Evolutionary conservation across 2,329 filamentous ascomycete genomes (phyloP).

Genomic region (Sporothrix brunneoviolacea): DNA sequence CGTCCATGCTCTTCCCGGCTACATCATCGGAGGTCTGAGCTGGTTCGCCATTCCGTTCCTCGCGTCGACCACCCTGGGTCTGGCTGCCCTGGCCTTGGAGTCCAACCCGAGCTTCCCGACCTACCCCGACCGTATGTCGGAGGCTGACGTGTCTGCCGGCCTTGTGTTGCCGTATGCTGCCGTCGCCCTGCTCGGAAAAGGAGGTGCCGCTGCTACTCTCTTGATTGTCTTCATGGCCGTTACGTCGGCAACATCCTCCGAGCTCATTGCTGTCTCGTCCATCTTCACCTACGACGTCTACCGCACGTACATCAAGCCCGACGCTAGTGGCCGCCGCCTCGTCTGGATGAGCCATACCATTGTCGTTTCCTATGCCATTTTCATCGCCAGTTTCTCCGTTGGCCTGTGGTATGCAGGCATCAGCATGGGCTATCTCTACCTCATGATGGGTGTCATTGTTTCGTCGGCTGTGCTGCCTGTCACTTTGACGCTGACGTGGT

Average conservation of each 20-base stretch:
- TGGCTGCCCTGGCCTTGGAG: conserved; percentile 75
- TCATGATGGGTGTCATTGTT: conserved; percentile 90
- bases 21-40: conserved; percentile 75
- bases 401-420: conserved; percentile 69
- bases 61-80: conserved; percentile 80
- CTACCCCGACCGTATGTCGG: conserved; percentile 63
- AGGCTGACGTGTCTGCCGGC: conserved; percentile 71
- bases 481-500: conserved; percentile 73
- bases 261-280: conserved; percentile 80
- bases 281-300: conserved; percentile 88
- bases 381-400: conserved; percentile 73
- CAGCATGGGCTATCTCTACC: conserved; percentile 67
- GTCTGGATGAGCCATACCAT: conserved; percentile 73
- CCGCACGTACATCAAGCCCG: conserved; percentile 76
- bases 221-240: conserved; percentile 87
- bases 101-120: conserved; percentile 65
- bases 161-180: conserved; percentile 81
- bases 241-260: conserved; percentile 73
- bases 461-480: conserved; percentile 78
- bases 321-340: conserved; percentile 65
- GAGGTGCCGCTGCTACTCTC: conserved; percentile 71
- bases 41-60: conserved; percentile 96
- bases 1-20: conserved; percentile 79
- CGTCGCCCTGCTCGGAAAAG: conserved; percentile 73
- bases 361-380: conserved; percentile 63